A percentile compares a stretch with the other conserved stretches of the same genome.
Evolutionary conservation across 306 rosid species (phyloP).

Genomic region (Comarum palustre): DNA sequence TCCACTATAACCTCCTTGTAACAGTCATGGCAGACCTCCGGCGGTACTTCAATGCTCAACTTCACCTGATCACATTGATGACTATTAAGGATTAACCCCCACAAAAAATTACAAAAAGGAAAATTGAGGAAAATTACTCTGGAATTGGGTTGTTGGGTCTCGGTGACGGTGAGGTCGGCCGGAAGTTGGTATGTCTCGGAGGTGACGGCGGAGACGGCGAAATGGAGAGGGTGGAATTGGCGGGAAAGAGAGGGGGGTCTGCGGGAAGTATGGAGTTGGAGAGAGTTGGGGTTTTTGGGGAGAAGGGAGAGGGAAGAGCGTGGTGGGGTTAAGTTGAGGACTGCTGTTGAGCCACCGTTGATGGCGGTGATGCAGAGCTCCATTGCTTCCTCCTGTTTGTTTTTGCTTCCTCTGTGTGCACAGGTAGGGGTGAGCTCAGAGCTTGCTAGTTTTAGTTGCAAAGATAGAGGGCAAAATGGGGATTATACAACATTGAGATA

Average conservation of each 20-base stretch:
- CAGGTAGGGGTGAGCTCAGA: not conserved
- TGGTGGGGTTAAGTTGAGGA: slow-evolving; percentile 32
- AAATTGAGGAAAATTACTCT: slow-evolving; percentile 37
- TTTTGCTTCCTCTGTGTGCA: not conserved
- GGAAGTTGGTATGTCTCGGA: slow-evolving; percentile 56
- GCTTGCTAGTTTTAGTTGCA: not conserved
- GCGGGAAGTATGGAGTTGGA: slow-evolving; percentile 22
- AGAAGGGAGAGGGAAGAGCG: slow-evolving; percentile 21
- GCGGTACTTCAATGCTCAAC: slow-evolving; percentile 76
- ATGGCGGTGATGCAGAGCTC: slow-evolving; percentile 51
- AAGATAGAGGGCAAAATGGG: slow-evolving; percentile 20
- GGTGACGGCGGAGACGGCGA: slow-evolving; percentile 28
- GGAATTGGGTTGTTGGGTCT: slow-evolving; percentile 62
- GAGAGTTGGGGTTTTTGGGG: slow-evolving; percentile 22
- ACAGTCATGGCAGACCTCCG: slow-evolving; percentile 76
- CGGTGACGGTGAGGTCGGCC: slow-evolving; percentile 54
- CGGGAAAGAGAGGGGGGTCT: slow-evolving; percentile 30
- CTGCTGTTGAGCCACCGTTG: slow-evolving; percentile 31
- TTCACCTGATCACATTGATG: slow-evolving; percentile 51
- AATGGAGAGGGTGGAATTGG: slow-evolving; percentile 36
- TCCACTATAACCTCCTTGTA: slow-evolving; percentile 59
- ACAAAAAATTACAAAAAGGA: not conserved
- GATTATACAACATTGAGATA: not conserved
- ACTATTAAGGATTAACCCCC: not conserved
- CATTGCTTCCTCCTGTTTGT: slow-evolving; percentile 29